Base-by-base conservation (phyloP, 805 yeast species). In the Jamesozyma rosinii region DNA sequence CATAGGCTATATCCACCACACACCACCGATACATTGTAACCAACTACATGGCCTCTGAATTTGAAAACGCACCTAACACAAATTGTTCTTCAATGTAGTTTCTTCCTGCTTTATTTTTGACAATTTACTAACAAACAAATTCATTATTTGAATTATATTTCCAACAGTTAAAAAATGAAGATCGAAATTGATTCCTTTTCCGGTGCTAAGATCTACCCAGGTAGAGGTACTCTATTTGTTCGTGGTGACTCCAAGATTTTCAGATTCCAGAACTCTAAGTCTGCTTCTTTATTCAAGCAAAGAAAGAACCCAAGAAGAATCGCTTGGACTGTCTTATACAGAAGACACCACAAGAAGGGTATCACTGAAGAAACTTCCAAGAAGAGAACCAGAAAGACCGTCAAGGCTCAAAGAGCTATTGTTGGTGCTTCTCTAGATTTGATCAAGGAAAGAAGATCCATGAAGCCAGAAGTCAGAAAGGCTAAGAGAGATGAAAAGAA, bases 241-340 rank as follows among this genome's bases (percentile, higher is more conserved):
- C 88, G 99, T 77, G 97, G 97, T 67, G 99, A 92, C 87, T 89
- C 97, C 69, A 92, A 92, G 82, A 75, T 89, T 67, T 92, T 92
- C 95, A 89, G 99, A 82, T 92, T 92, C 92, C 94, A 84, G 74
- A 81, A 85, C 72, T 84, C 97, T 63, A 92, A 92, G 77, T 80
- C 95, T 69, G 90, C 95, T 66, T 88, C 97, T 70, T 83, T 92
- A 68, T 92, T 92, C 90, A 81, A 82, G 69, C 99, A 92, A 81
- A 88, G 97, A 83, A 92, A 92, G 94, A 92, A 92, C 89, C 99
- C 99, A 77, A 89, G 99, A 83, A 85, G 96, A 82, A 81, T 92
- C 70, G 81, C 97, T 57, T 92, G 99, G 99, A 92, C 99, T 60
- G 97, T 90, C 67, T 81, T 92, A 66, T 92, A 77, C 90, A 90